These are phyloP conservation scores for Trichoderma hamatum DNA, from an alignment of 2,329 filamentous ascomycete species.

Conservation along the genomic window DNA sequence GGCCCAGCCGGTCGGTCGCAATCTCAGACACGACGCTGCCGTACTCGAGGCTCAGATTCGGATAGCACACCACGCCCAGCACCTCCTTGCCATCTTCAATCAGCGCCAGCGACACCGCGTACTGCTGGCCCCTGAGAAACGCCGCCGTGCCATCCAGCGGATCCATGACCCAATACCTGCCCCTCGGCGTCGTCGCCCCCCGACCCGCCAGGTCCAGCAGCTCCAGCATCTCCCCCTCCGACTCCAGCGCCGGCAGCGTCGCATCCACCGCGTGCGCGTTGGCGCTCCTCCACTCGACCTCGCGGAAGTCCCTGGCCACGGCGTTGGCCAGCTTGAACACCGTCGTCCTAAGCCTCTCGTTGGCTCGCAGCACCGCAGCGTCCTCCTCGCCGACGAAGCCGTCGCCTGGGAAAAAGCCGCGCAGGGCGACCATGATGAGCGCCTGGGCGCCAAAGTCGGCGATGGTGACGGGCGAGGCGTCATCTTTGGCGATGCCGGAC, in stretches of 20 bases:
- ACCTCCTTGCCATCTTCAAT: constrained; percentile 60
- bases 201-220: constrained; percentile 61
- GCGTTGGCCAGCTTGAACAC: constrained; percentile 59
- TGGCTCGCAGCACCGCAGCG: constrained; percentile 53
- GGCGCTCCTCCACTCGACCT: constrained; percentile 25
- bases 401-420: constrained; percentile 56
- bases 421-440: constrained; percentile 60
- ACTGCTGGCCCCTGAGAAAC: constrained; percentile 64
- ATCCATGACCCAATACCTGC: constrained; percentile 64
- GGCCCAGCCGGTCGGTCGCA: constrained; percentile 38
- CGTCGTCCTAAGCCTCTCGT: constrained; percentile 51
- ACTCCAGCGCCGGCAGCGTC: constrained; percentile 44
- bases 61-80: constrained; percentile 63
- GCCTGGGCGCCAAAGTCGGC: constrained; percentile 67
- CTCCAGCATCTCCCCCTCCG: constrained; percentile 60
- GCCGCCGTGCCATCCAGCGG: constrained; percentile 67
- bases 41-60: constrained; percentile 53
- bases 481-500: constrained; percentile 58
- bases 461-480: constrained; percentile 63
- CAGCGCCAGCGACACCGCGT: constrained; percentile 62
- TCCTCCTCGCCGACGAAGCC: constrained; percentile 65
- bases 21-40: constrained; percentile 45
- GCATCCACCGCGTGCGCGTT: constrained; percentile 27
- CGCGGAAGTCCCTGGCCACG: constrained; percentile 24
- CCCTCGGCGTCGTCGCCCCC: constrained; percentile 41